These are phyloP conservation scores for Penicillium malachiteum DNA, from an alignment of 495 filamentous ascomycete genomes.

Conservation along the genomic window DNA sequence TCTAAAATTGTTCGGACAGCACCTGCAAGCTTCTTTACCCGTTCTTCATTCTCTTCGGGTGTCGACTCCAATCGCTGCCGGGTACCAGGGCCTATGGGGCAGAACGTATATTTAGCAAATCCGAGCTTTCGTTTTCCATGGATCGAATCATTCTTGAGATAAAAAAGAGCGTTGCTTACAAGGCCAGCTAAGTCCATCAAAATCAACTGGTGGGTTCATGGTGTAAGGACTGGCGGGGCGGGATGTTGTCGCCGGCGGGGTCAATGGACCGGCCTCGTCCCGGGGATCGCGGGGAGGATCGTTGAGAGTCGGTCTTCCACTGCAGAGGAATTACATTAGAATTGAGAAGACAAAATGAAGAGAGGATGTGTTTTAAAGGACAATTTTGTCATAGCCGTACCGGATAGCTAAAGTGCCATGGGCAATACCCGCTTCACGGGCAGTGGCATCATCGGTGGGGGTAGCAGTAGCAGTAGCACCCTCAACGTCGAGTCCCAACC, in stretches of 20 bases:
- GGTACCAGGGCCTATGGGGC: slow-evolving; percentile 65
- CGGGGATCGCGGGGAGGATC: slow-evolving; percentile 71
- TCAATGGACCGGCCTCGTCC: slow-evolving; percentile 59
- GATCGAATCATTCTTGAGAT: background rate
- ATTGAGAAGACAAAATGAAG: background rate
- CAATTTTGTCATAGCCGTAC: slow-evolving; percentile 18
- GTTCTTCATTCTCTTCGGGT: slow-evolving; percentile 65
- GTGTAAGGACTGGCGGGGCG: slow-evolving; percentile 61
- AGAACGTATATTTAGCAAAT: background rate
- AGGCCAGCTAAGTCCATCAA: slow-evolving; percentile 71
- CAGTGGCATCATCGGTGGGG: slow-evolving; percentile 21
- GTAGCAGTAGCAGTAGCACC: slow-evolving; percentile 7
- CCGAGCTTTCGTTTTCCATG: background rate
- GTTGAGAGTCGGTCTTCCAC: slow-evolving; percentile 45
- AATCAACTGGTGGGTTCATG: slow-evolving; percentile 63
- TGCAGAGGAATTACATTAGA: slow-evolving; percentile 7
- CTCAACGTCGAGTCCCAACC: slow-evolving; percentile 38
- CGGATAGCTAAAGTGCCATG: slow-evolving; percentile 24
- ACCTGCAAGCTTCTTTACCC: slow-evolving; percentile 74
- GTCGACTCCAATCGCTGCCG: slow-evolving; percentile 77
- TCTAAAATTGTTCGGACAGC: slow-evolving; percentile 90
- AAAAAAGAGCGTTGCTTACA: slow-evolving; percentile 45
- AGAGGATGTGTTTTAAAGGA: background rate
- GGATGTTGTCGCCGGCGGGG: slow-evolving; percentile 49
- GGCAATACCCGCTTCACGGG: slow-evolving; percentile 12